A percentile compares a stretch with the other conserved stretches of the same genome.
These are phyloP conservation scores for Talaromyces liani DNA, from an alignment of 495 filamentous ascomycete species.

Conservation along the genomic window DNA sequence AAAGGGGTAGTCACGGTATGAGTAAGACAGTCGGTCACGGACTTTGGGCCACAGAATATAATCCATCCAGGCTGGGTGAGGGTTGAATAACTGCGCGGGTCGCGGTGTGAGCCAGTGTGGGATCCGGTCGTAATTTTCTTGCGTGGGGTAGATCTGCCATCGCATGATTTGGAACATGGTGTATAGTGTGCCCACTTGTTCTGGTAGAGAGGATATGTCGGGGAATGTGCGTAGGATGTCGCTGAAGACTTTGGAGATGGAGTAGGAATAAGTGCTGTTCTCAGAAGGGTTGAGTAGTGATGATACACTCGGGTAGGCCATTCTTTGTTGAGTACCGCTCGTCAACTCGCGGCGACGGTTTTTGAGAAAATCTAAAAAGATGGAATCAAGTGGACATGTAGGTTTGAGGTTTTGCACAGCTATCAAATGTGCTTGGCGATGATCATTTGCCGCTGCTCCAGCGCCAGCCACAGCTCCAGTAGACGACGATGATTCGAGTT, in stretches of 20 bases:
- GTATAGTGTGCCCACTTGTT: constrained; percentile 71
- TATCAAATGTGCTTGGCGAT: constrained; percentile 27
- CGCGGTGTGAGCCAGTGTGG: constrained; percentile 60
- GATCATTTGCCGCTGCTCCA: constrained; percentile 13
- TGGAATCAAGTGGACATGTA: constrained; percentile 63
- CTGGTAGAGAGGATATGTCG: constrained; percentile 58
- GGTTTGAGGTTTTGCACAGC: constrained; percentile 53
- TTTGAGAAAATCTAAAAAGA: constrained; percentile 72
- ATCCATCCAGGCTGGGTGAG: constrained; percentile 74
- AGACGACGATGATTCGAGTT: constrained; percentile 12
- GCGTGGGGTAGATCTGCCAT: constrained; percentile 69
- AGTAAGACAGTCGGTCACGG: constrained; percentile 52
- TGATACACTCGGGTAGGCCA: constrained; percentile 69
- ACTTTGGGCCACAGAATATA: constrained; percentile 68
- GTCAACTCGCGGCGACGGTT: constrained; percentile 56
- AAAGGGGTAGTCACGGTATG: constrained; percentile 49
- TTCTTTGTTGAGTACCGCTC: constrained; percentile 50
- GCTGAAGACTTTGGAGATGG: constrained; percentile 72
- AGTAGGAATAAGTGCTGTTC: constrained; percentile 52
- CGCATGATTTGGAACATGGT: constrained; percentile 79
- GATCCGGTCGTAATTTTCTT: constrained; percentile 64
- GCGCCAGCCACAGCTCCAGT: neutral
- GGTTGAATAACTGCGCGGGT: constrained; percentile 48
- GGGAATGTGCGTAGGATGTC: constrained; percentile 74
- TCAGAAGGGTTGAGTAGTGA: constrained; percentile 62